Evolutionary conservation across 495 filamentous ascomycete species (phyloP), one percentile per base, ranked within the genome.

Genomic region (Aeminium ludgeri): DNA sequence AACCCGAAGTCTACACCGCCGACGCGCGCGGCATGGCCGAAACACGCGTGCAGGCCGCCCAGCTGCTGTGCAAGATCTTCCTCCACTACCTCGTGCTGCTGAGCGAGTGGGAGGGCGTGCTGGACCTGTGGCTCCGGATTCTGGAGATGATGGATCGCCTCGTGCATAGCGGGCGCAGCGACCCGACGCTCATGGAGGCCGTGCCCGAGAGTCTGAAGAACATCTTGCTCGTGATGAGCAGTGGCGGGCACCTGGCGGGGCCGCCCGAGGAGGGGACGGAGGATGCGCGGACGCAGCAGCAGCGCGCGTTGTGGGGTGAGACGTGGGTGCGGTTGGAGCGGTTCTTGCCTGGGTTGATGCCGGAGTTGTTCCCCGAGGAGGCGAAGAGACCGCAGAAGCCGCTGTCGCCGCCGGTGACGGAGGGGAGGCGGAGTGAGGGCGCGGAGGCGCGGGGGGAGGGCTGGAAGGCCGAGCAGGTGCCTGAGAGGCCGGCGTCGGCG

Each of bases 181-280:
- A 53, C 28, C 23, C 23, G 23, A 45, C 34, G 16, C 40, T 53
- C 79, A 84, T 92, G 60, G 87, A 96, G 65, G 86, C 89, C 20
- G 83, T 99, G 2, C 83, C 86, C 3, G 91, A 99, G 56, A 85
- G 80, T 50, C 63, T 99, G 45, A 99, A 96, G 61, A 99, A 99
- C 46, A 84, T 96, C 38, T 66, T 99, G 11, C 68, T 96, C 11
- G 87, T 99, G 49, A 96, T 99, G 89, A 74, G 83, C 1, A 85
- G 74, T 55, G 84, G 78, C 30, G 86, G 82, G 20, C 86, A 83
- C 49, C 72, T 99, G 6, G 76, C 82, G 0, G 41, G 46, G 11
- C 42, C 46, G 15, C 30, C 51, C 17, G 13, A 32, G 6, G 34
- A 36, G 12, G 23, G 29, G 5, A 73, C 73, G 46, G 35, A 44